A percentile compares a stretch with the other conserved stretches of the same genome.
phyloP scores from a whole-genome alignment of 2,329 filamentous ascomycete genomes.

The Colletotrichum camelliae region DNA sequence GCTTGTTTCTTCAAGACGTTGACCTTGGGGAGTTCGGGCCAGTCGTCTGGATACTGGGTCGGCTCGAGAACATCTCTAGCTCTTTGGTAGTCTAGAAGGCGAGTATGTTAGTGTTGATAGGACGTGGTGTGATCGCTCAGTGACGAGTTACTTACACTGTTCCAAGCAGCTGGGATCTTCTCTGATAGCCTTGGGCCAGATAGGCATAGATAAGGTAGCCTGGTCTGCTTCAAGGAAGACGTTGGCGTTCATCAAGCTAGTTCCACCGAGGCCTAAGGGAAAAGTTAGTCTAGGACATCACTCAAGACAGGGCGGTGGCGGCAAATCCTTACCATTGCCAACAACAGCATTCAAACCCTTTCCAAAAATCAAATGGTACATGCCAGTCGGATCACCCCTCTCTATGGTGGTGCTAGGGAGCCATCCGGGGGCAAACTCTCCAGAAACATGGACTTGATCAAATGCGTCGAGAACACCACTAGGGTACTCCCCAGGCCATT shows the following conservation, averaged over 20 bases:
- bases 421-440: slow-evolving; percentile 51
- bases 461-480: slow-evolving; percentile 49
- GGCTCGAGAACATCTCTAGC: slow-evolving; percentile 64
- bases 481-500: slow-evolving; percentile 71
- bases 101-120: neutral
- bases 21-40: slow-evolving; percentile 63
- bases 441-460: slow-evolving; percentile 61
- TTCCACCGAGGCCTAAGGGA: slow-evolving; percentile 64
- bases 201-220: slow-evolving; percentile 54
- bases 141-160: slow-evolving; percentile 47
- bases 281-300: neutral
- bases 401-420: slow-evolving; percentile 47
- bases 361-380: slow-evolving; percentile 69
- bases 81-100: slow-evolving; percentile 58
- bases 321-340: slow-evolving; percentile 53
- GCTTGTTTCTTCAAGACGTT: slow-evolving; percentile 64
- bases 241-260: slow-evolving; percentile 71
- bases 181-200: slow-evolving; percentile 66
- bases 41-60: slow-evolving; percentile 60
- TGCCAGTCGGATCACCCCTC: slow-evolving; percentile 60
- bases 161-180: slow-evolving; percentile 45
- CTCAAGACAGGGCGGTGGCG: neutral
- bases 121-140: neutral
- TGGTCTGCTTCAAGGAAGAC: slow-evolving; percentile 67
- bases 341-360: slow-evolving; percentile 68